phyloP scores from a whole-genome alignment of 257 asterid genomes.

The Schizonepeta tenuifolia region DNA sequence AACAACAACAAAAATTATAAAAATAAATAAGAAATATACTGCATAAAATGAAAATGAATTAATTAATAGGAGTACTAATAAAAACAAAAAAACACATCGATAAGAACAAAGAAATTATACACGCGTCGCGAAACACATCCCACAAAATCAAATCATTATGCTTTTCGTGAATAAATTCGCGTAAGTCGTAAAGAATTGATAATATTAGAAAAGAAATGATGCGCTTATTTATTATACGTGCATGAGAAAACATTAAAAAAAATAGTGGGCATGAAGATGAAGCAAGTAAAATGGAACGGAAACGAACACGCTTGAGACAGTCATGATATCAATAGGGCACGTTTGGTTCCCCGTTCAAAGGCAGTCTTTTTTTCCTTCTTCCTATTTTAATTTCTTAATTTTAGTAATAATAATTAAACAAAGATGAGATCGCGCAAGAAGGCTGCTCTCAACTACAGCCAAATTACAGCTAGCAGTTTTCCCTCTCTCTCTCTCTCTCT shows the following conservation, averaged over 20 bases:
- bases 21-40: neutral
- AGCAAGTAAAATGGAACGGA: constrained; percentile 1
- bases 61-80: neutral
- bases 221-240: constrained; percentile 41
- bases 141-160: neutral
- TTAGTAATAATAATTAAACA: neutral
- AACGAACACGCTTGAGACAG: constrained; percentile 55
- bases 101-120: constrained; percentile 34
- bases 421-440: constrained; percentile 71
- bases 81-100: constrained; percentile 14
- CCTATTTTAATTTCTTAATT: neutral
- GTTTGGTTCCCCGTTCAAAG: constrained; percentile 75
- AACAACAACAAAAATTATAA: too few relatives aligned
- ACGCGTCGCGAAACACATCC: constrained; percentile 42
- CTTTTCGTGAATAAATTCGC: too few relatives aligned
- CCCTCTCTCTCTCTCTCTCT: constrained; percentile 34
- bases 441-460: constrained; percentile 69
- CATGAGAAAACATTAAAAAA: constrained; percentile 37
- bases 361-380: constrained; percentile 15
- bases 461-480: constrained; percentile 68
- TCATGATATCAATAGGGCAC: constrained; percentile 78
- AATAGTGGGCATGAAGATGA: constrained; percentile 18
- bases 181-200: too few relatives aligned
- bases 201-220: neutral
- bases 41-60: neutral